These are phyloP conservation scores for Herpetospermum pedunculosum DNA, from an alignment of 306 rosid species.

Conservation along the genomic window DNA sequence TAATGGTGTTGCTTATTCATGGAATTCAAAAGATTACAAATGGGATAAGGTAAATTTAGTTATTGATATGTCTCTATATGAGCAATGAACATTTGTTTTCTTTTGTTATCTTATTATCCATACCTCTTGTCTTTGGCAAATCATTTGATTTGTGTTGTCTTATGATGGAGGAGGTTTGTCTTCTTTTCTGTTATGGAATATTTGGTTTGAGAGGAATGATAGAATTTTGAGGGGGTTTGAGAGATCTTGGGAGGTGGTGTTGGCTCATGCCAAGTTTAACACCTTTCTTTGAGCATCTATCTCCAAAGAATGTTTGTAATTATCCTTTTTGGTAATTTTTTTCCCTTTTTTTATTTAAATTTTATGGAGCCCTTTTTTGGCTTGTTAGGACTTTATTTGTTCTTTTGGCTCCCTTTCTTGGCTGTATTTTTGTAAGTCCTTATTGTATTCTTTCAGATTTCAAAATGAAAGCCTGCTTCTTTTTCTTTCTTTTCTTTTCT, in stretches of 20 bases:
- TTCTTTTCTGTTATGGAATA: neutral
- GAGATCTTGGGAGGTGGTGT: neutral
- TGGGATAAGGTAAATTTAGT: slow-evolving; percentile 67
- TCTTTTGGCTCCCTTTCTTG: neutral
- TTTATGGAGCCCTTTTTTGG: neutral
- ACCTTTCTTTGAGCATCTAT: neutral
- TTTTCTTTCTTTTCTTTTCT: too few species aligned
- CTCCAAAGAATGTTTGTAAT: neutral
- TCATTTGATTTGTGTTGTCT: neutral
- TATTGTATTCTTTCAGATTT: neutral
- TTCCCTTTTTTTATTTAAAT: neutral
- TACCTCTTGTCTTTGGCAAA: neutral
- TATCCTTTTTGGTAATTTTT: neutral
- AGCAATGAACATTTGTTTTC: neutral
- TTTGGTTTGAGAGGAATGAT: neutral
- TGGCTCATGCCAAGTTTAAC: neutral
- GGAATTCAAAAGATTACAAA: slow-evolving; percentile 67
- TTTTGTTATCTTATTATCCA: neutral
- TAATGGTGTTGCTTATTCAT: slow-evolving; percentile 89
- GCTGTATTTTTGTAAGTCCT: neutral
- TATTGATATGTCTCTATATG: neutral
- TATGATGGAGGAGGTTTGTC: neutral
- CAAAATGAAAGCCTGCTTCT: neutral
- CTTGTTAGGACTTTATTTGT: neutral
- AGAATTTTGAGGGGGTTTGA: neutral